Percentiles rank a stretch among this genome's conserved stretches.
phyloP scores from a whole-genome alignment of 306 rosid genomes.

The Medicago arabica region DNA sequence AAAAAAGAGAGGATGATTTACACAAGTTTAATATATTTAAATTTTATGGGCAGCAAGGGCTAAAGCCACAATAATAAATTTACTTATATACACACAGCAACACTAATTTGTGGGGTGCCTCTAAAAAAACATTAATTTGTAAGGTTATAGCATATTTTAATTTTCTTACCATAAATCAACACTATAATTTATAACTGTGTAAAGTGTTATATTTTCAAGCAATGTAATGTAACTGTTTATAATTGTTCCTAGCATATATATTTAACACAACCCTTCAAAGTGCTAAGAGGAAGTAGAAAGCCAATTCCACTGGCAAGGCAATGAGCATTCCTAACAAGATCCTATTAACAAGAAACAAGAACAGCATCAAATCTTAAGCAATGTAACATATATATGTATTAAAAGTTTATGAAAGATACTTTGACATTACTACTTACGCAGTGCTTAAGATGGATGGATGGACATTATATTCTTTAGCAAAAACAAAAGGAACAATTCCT shows the following conservation, averaged over 20 bases:
- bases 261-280: slow-evolving; percentile 44
- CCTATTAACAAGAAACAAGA: slow-evolving; percentile 54
- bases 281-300: slow-evolving; percentile 75
- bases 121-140: not conserved
- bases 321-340: slow-evolving; percentile 83
- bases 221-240: not conserved
- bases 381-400: not conserved
- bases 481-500: slow-evolving; percentile 95
- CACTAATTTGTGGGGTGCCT: not conserved
- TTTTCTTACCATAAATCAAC: not conserved
- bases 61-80: too few relatives aligned
- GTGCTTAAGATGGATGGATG: slow-evolving; percentile 88
- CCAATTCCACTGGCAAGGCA: slow-evolving; percentile 84
- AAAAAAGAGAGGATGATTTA: too few relatives aligned
- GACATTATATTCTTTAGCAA: slow-evolving; percentile 83
- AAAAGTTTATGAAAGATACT: slow-evolving; percentile 23
- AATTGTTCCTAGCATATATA: not conserved
- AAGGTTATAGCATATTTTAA: not conserved
- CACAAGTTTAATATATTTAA: too few relatives aligned
- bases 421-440: slow-evolving; percentile 53
- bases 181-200: not conserved
- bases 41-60: too few relatives aligned
- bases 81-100: too few relatives aligned
- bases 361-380: slow-evolving; percentile 39
- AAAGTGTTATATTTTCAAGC: slow-evolving; percentile 26